These are phyloP conservation scores for Coniosporium apollinis DNA, from an alignment of 495 filamentous ascomycete species.

Conservation along the genomic window DNA sequence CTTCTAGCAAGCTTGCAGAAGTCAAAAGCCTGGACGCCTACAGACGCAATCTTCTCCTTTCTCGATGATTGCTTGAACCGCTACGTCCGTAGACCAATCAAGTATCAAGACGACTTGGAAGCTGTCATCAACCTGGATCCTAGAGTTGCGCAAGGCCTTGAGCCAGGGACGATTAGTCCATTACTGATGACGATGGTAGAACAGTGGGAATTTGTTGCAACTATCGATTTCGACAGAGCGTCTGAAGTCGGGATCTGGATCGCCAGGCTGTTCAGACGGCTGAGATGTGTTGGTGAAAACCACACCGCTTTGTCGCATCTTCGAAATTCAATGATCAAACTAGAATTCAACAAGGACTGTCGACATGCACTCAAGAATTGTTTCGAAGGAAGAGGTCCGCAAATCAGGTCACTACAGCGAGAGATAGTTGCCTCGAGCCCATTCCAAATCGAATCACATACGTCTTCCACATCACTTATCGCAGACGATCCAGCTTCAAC, in stretches of 20 bases:
- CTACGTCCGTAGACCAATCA: constrained; percentile 51
- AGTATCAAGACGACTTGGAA: constrained; percentile 39
- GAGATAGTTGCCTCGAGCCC: no score
- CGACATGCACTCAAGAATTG: no score
- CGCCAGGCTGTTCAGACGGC: constrained; percentile 27
- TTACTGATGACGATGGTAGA: constrained; percentile 50
- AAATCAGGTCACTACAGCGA: no score
- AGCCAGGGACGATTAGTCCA: no score
- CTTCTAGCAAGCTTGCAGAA: constrained; percentile 34
- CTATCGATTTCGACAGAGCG: constrained; percentile 24
- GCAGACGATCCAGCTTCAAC: no score
- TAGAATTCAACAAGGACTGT: no score
- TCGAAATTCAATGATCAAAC: no score
- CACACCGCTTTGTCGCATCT: no score
- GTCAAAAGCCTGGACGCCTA: constrained; percentile 9
- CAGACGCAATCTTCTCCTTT: constrained; percentile 36
- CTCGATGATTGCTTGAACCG: constrained; percentile 65
- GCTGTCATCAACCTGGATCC: constrained; percentile 4
- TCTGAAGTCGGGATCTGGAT: constrained; percentile 37
- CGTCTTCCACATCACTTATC: no score
- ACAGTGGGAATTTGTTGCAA: constrained; percentile 56
- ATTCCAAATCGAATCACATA: no score
- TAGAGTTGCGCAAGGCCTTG: no score
- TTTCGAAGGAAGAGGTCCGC: no score
- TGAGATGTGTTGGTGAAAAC: constrained; percentile 31